A percentile compares a stretch with the other conserved stretches of the same genome.
Evolutionary conservation across 306 rosid genomes (phyloP).

Genomic region (Senna tora): DNA sequence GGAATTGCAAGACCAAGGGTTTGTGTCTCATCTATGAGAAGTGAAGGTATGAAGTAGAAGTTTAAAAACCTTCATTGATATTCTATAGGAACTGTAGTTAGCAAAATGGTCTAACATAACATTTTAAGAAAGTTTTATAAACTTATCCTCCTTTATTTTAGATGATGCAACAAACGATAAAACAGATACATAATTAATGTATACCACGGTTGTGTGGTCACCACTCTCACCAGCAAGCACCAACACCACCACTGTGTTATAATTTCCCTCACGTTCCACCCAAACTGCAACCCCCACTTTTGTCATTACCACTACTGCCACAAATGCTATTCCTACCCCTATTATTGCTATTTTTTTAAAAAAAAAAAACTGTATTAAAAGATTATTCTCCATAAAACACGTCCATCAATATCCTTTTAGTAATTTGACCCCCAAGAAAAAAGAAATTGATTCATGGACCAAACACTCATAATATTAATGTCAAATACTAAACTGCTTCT

Average conservation of each 20-base stretch:
- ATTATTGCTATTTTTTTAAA: too few relatives aligned
- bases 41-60: neutral
- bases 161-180: neutral
- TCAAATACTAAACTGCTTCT: neutral
- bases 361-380: neutral
- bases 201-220: neutral
- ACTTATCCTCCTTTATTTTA: neutral
- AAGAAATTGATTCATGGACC: neutral
- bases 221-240: neutral
- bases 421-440: neutral
- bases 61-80: neutral
- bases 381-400: neutral
- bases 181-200: too few relatives aligned
- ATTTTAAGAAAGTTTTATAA: neutral
- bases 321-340: neutral
- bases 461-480: neutral
- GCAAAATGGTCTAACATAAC: neutral
- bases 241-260: neutral
- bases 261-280: neutral
- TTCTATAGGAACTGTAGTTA: neutral
- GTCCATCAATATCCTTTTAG: neutral
- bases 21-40: neutral
- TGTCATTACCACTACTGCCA: neutral
- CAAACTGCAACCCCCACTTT: neutral
- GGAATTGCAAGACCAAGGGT: neutral